Evolutionary conservation across 805 yeast species (phyloP), one percentile per base, ranked within the genome.

Genomic region (Maudiozyma serrabonitensis): DNA sequence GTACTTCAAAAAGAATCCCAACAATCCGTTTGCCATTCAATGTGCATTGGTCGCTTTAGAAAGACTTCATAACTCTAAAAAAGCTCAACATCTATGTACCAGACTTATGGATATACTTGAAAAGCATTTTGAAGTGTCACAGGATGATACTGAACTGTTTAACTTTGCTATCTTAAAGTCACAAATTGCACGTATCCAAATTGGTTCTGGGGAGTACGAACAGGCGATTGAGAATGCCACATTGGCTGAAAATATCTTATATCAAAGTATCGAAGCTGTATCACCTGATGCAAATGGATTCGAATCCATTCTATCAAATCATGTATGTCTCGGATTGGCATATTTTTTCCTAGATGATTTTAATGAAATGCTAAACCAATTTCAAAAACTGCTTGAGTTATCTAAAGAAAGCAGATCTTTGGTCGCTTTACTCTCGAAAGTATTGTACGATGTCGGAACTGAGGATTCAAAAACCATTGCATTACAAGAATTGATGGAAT

Each of bases 381-480:
- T 91, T 61, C 80, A 78, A 51, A 66, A 70, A 34, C 79, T 93
- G n/a, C 68, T 89, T 43, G 74, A 70, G 25, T 58, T 66, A 1
- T 75, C 82, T 23, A 75, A 78, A 5, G 80, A 78, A 45, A 79
- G 84, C 4, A 80, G 76, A 54, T 75, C 82, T 52, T 73, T 88
- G n/a, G 80, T 87, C 15, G 78, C 83, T 6, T 67, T 91, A 28
- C 75, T 87, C 19, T 79, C 93, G 0, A 95, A 89, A 60, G 84
- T 90, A 0, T 70, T 93, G 46, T 84, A 83, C 69, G 87, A 87
- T 2, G 78, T 78, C 50, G 84, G 80, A n/a, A 76, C 80, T 0
- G 80, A 76, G n/a, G 93, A 85, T 5, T 80, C 93, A 1, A 82
- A 80, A 51, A 84, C 81, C 54, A 90, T 89, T 1, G 96, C 97